Base-by-base conservation (phyloP, 163 green algal genomes). In the Scenedesmus sp. region DNA sequence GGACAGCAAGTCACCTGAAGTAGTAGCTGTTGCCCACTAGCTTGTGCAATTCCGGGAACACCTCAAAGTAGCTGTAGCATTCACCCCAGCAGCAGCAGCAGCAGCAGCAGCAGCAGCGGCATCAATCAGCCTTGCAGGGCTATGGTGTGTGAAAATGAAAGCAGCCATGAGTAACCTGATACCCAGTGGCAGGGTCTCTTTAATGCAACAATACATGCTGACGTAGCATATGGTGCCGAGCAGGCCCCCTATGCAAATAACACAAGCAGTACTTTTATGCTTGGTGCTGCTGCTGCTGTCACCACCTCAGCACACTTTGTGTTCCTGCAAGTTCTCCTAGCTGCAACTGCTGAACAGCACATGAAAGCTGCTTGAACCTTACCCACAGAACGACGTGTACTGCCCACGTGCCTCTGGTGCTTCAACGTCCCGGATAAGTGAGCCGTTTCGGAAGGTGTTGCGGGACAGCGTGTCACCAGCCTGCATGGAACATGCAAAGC, bases 371-470 rank as follows among this genome's bases (percentile, higher is more conserved):
- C 56, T 30, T 40, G 30, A 18, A 4, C 6, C 80, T 76, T 7
- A 76, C 65, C 88, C 87, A 24, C 88, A 91, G 79, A 89, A 89
- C 2, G 30, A 33, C 4, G 68, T 89, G 89, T 92, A 92, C 5
- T 2, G 1, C 35, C 89, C 89, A 0, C 89, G 68, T 0, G 89
- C 68, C 56, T 80, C 89, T 44, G 81, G n/a, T 16, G 16, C 37
- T 51, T 92, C 89, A 26, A 92, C 40, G 46, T 89, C 65, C 5
- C 18, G 33, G 4, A 92, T 2, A 49, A 56, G 5, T 5, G 70
- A 86, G 51, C 89, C 89, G 80, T 92, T 89, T 20, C 89, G 83
- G 81, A 43, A 89, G 22, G 89, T 89, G 82, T 89, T 92, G 89
- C 89, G 89, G 20, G 61, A 78, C 10, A 91, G 51, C 5, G 87